A percentile compares a stretch with the other conserved stretches of the same genome.
phyloP scores from a whole-genome alignment of 78 protist genomes.

The Salpingoeca rosetta region DNA sequence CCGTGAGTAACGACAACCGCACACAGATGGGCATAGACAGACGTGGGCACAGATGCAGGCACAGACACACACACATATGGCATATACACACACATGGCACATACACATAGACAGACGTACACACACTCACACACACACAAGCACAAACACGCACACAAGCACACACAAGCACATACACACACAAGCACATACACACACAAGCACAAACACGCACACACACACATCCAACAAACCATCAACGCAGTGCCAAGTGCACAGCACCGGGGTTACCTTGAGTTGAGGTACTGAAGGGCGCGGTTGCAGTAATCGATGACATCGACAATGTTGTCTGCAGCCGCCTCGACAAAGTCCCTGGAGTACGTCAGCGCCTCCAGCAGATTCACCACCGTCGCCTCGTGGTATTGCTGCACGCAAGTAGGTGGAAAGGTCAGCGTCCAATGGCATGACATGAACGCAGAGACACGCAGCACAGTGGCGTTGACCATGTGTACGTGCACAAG shows the following conservation, averaged over 20 bases:
- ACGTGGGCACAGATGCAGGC: not conserved
- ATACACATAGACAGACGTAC: not conserved
- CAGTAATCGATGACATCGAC: not conserved
- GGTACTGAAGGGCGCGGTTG: not conserved
- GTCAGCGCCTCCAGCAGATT: not conserved
- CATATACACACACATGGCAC: not conserved
- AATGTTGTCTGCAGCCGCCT: not conserved
- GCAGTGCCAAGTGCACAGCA: not conserved
- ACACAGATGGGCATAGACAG: not conserved
- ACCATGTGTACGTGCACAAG: too few species aligned
- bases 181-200: not conserved
- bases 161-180: not conserved
- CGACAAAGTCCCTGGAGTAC: not conserved
- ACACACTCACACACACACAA: not conserved
- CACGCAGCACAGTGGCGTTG: too few species aligned
- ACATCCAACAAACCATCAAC: not conserved
- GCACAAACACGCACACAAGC: not conserved
- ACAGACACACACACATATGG: not conserved
- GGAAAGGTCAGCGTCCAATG: too few species aligned
- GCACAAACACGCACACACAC: not conserved
- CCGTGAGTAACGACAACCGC: not conserved
- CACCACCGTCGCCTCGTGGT: not conserved
- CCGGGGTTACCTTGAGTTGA: not conserved
- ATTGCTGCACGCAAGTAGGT: too few species aligned
- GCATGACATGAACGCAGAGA: too few species aligned